Conservation (phyloP, 2,329 filamentous ascomycete species). For the Phaeoacremonium minimum region DNA sequence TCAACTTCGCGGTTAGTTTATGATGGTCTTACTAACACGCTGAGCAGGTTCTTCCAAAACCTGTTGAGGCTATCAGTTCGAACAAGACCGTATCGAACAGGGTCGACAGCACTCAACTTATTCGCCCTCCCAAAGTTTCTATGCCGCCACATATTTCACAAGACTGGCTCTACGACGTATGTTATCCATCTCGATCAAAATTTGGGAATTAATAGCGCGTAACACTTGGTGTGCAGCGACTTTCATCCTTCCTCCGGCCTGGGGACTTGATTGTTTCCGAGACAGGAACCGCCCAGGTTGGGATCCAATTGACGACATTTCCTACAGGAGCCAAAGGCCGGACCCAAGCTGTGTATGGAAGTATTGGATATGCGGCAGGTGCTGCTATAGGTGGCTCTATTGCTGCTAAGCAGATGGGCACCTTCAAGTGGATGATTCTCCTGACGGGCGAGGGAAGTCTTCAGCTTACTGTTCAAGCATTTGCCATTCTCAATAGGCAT, state of each 20-base stretch:
- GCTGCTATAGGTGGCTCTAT: constrained; percentile 12
- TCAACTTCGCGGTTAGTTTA: too few relatives aligned
- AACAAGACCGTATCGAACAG: too few relatives aligned
- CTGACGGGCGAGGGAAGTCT: constrained; percentile 19
- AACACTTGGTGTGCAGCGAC: constrained; percentile 1
- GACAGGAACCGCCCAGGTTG: constrained; percentile 15
- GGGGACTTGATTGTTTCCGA: constrained; percentile 14
- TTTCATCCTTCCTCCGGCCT: constrained; percentile 8
- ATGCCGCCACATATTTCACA: constrained; percentile 7
- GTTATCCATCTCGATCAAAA: too few relatives aligned
- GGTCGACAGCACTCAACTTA: too few relatives aligned
- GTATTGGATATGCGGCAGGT: constrained; percentile 15
- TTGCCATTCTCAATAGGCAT: constrained; percentile 9
- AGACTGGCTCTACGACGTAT: constrained; percentile 9
- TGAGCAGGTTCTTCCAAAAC: too few relatives aligned
- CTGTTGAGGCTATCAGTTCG: too few relatives aligned
- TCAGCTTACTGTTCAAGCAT: constrained; percentile 12
- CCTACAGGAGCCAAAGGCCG: constrained; percentile 8
- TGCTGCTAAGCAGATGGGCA: constrained; percentile 13
- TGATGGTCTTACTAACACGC: too few relatives aligned
- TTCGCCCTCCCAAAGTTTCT: too few relatives aligned
- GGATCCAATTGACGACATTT: constrained; percentile 6
- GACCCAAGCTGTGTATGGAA: constrained; percentile 16
- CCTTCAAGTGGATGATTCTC: constrained; percentile 11
- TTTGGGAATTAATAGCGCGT: too few relatives aligned